Conservation (phyloP, 2,329 filamentous ascomycete genomes). For the Xylaria sp. region DNA sequence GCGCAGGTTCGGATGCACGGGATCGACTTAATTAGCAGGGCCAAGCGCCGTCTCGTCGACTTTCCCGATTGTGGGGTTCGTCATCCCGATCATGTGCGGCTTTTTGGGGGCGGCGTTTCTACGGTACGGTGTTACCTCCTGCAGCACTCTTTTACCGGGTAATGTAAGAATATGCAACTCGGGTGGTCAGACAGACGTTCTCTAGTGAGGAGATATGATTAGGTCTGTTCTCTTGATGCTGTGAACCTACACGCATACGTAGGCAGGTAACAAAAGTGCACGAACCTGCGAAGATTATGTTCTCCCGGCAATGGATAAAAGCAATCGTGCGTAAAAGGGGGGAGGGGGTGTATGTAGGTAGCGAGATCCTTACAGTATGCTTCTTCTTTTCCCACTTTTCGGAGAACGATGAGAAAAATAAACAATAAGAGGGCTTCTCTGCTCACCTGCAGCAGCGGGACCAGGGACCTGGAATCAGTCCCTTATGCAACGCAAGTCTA, state of each 20-base stretch:
- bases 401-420: not conserved
- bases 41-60: not conserved
- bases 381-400: not conserved
- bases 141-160: no score
- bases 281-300: not conserved
- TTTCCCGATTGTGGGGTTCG: slow-evolving; percentile 5
- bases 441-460: no score
- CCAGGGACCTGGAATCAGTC: slow-evolving; percentile 1
- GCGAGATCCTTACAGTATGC: not conserved
- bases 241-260: no score
- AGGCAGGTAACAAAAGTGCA: no score
- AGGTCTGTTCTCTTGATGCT: not conserved
- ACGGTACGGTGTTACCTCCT: no score
- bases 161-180: not conserved
- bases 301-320: not conserved
- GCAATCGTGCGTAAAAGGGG: not conserved
- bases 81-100: slow-evolving; percentile 17
- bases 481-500: not conserved
- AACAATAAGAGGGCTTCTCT: no score
- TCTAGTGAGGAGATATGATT: slow-evolving; percentile 1
- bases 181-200: slow-evolving; percentile 25
- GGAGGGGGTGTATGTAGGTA: not conserved
- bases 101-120: not conserved
- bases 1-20: not conserved
- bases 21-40: not conserved